Evolutionary conservation across 441 rosid genomes (phyloP), one percentile per base, ranked within the genome.

Genomic region (Erodium texanum): DNA sequence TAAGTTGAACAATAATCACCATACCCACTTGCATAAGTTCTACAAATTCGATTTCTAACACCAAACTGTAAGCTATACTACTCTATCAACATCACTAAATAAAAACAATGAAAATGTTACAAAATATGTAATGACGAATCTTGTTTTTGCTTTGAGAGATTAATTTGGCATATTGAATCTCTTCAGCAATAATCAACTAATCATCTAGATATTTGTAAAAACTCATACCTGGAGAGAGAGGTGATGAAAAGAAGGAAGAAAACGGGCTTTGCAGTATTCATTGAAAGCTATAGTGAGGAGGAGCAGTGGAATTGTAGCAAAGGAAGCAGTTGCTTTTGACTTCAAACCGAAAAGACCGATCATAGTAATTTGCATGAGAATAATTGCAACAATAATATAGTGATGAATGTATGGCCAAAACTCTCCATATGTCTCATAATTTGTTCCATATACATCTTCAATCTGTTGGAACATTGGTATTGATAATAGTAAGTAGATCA

Each of bases 331-430:
- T 14, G 98, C 95, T 73, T 89, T 93, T 18, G 90, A 83, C 81
- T 93, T 93, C 66, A 93, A 84, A 18, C 96, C 90, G 20, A 93
- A 93, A 65, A 89, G 87, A 61, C 98, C 97, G 24, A 91, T 86
- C 97, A 89, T 91, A 0, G 89, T 91, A 73, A 91, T 68, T 85
- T 93, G 97, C 98, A 91, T 93, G 45, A 93, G 89, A 75, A 88
- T 78, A 4, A 91, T 82, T 18, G 88, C 85, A 9, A 84, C 82
- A 34, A 82, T 68, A 27, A 89, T 84, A 62, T 83, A 88, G 65
- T 89, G 97, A 79, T 89, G 96, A 73, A 91, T 81, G 76, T 76
- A 78, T 24, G 96, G 96, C 95, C 96, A 93, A 72, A 81, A 88
- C 41, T 75, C 66, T 68, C 99, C 97, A 54, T 86, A 87, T 0